These are phyloP conservation scores for Candida sonorensis DNA, from an alignment of 805 yeast species.

Conservation along the genomic window DNA sequence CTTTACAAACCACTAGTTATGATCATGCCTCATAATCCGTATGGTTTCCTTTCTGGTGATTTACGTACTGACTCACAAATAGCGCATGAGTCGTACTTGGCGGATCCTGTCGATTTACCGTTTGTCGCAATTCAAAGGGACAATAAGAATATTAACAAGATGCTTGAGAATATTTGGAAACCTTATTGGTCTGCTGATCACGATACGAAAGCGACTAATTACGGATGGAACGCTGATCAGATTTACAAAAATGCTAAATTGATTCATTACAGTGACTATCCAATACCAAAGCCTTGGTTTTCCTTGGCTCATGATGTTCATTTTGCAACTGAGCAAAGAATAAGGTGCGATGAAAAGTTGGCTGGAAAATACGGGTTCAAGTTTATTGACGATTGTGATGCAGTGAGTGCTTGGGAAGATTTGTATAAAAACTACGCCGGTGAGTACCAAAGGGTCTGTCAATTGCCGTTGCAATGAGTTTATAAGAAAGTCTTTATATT, in stretches of 20 bases:
- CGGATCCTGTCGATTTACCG: slow-evolving; percentile 38
- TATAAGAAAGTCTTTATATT: neutral
- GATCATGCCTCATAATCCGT: slow-evolving; percentile 44
- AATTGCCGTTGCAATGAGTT: neutral
- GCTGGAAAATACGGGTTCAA: slow-evolving; percentile 10
- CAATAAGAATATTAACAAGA: no score
- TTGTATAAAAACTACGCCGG: slow-evolving; percentile 19
- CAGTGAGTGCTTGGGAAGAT: slow-evolving; percentile 28
- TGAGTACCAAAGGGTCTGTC: slow-evolving; percentile 9
- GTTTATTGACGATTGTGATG: slow-evolving; percentile 25
- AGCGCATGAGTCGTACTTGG: slow-evolving; percentile 33
- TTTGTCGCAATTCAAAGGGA: no score
- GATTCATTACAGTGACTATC: slow-evolving; percentile 61
- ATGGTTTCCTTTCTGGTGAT: slow-evolving; percentile 48
- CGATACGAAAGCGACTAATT: slow-evolving; percentile 4
- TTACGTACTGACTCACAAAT: slow-evolving; percentile 25
- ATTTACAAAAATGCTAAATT: slow-evolving; percentile 29
- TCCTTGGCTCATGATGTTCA: slow-evolving; percentile 10
- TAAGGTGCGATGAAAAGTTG: slow-evolving; percentile 8
- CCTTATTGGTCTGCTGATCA: slow-evolving; percentile 17
- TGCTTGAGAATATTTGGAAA: no score
- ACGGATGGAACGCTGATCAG: slow-evolving; percentile 30
- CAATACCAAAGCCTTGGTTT: slow-evolving; percentile 63
- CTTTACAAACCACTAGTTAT: slow-evolving; percentile 23
- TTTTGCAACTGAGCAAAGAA: slow-evolving; percentile 5